phyloP scores from a whole-genome alignment of 176 grass and related monocot genomes.

The Lolium perenne region DNA sequence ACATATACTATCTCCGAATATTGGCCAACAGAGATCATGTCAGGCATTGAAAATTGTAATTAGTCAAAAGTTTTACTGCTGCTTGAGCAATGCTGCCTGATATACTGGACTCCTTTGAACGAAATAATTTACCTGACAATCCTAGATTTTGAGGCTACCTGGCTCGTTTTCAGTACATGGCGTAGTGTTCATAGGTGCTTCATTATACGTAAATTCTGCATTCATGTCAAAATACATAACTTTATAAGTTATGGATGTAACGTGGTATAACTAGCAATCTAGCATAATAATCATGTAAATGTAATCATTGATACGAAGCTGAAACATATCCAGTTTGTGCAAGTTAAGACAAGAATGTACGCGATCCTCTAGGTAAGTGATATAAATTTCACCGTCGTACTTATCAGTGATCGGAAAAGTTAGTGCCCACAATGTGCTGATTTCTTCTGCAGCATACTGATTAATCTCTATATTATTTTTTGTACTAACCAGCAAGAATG shows the following conservation, averaged over 20 bases:
- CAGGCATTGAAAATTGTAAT: background rate
- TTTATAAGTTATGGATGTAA: background rate
- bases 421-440: background rate
- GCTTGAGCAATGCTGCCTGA: background rate
- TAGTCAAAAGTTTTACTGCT: background rate
- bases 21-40: background rate
- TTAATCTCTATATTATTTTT: conserved; percentile 17
- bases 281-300: background rate
- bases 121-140: background rate
- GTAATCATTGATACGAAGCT: background rate
- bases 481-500: conserved; percentile 75
- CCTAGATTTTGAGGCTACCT: background rate
- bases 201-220: background rate
- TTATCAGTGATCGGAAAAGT: background rate
- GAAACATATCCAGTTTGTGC: conserved; percentile 3
- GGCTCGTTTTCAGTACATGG: background rate
- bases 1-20: background rate
- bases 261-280: background rate
- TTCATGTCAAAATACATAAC: background rate
- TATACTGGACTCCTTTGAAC: background rate
- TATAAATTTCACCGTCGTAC: background rate
- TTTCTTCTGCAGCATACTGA: background rate
- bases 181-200: background rate
- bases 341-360: background rate
- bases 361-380: background rate